phyloP scores from a whole-genome alignment of 2,329 filamentous ascomycete genomes.

The Verticillium longisporum region DNA sequence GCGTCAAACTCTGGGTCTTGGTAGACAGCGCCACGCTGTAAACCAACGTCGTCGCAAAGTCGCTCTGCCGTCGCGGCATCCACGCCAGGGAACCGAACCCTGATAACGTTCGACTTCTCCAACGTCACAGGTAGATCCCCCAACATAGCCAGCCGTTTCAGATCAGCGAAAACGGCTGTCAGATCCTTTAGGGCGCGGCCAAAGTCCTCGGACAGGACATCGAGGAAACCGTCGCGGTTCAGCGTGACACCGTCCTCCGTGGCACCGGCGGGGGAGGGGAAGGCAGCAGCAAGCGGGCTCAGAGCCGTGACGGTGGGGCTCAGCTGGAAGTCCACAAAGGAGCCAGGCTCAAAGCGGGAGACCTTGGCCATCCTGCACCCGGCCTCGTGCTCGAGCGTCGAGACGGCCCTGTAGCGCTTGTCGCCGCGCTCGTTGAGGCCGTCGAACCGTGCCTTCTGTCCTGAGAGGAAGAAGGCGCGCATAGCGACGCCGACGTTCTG shows the following conservation, averaged over 20 bases:
- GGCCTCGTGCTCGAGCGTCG: constrained; percentile 65
- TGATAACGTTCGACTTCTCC: constrained; percentile 58
- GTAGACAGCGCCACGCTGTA: constrained; percentile 69
- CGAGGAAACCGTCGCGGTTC: constrained; percentile 76
- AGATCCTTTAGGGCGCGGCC: constrained; percentile 80
- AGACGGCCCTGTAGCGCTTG: constrained; percentile 74
- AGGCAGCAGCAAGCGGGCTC: constrained; percentile 56
- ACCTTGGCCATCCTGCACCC: constrained; percentile 58
- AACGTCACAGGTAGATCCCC: constrained; percentile 80
- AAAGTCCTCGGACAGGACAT: constrained; percentile 82
- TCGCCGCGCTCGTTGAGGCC: constrained; percentile 68
- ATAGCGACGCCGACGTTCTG: constrained; percentile 94
- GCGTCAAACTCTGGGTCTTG: constrained; percentile 71
- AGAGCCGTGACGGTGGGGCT: constrained; percentile 87
- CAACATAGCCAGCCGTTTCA: constrained; percentile 67
- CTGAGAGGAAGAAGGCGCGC: constrained; percentile 85
- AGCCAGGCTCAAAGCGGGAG: constrained; percentile 56
- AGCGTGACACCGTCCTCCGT: constrained; percentile 39
- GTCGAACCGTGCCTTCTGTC: constrained; percentile 82
- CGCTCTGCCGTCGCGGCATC: constrained; percentile 75
- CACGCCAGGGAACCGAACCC: constrained; percentile 86
- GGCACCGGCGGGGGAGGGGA: constrained; percentile 40
- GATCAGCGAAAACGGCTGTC: constrained; percentile 69
- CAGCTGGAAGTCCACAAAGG: constrained; percentile 82
- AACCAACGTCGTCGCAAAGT: constrained; percentile 80